A percentile compares a stretch with the other conserved stretches of the same genome.
phyloP scores from a whole-genome alignment of 2,329 filamentous ascomycete species.

The Fonsecaea pedrosoi region DNA sequence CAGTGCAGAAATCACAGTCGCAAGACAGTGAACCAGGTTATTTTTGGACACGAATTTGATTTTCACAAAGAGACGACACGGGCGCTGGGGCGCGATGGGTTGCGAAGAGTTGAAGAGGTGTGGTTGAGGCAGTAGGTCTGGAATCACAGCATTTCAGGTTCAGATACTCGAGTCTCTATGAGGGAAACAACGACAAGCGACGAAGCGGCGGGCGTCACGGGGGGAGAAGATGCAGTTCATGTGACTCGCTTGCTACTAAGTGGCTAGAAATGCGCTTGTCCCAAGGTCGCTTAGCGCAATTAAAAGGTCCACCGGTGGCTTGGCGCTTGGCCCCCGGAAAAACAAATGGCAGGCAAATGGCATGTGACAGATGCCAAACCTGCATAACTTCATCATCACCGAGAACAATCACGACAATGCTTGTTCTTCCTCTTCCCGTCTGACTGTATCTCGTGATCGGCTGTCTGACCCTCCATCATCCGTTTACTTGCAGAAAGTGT shows the following conservation, averaged over 20 bases:
- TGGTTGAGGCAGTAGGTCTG: slow-evolving; percentile 3
- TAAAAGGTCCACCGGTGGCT: background rate
- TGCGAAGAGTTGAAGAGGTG: background rate
- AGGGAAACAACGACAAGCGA: slow-evolving; percentile 8
- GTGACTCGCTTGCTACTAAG: slow-evolving; percentile 8
- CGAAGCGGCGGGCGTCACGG: background rate
- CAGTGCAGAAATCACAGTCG: slow-evolving; percentile 14
- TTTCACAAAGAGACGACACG: slow-evolving; percentile 7
- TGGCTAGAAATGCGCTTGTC: background rate
- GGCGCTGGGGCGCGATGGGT: slow-evolving; percentile 1
- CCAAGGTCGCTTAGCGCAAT: slow-evolving; percentile 3
- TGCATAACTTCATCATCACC: background rate
- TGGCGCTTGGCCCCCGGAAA: background rate
- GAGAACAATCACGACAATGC: background rate
- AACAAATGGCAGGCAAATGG: background rate
- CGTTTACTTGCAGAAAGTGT: background rate
- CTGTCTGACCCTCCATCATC: slow-evolving; percentile 9
- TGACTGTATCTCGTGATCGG: slow-evolving; percentile 24
- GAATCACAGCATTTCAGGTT: slow-evolving; percentile 20
- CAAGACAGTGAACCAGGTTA: slow-evolving; percentile 12
- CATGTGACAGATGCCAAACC: background rate
- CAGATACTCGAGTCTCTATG: slow-evolving; percentile 15
- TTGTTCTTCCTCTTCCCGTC: background rate
- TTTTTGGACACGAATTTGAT: slow-evolving; percentile 13
- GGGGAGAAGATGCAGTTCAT: slow-evolving; percentile 29